A percentile compares a stretch with the other conserved stretches of the same genome.
phyloP scores from a whole-genome alignment of 1,139 yeast genomes.

The Pneumocystis sp. region DNA sequence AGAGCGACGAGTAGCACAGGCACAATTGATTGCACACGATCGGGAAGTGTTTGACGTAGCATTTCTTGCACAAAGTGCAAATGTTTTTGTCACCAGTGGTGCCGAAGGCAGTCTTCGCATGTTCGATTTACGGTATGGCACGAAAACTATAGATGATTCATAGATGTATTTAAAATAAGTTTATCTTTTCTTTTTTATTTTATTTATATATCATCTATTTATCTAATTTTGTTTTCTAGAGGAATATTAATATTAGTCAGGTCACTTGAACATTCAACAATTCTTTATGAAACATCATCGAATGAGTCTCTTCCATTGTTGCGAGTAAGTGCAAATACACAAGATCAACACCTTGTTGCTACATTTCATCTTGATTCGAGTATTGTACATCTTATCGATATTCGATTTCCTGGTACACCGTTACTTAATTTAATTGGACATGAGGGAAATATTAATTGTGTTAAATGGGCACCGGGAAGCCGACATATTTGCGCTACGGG shows the following conservation, averaged over 20 bases:
- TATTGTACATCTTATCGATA: conserved; percentile 57
- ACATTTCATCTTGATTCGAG: conserved; percentile 62
- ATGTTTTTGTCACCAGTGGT: conserved; percentile 83
- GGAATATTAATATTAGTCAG: background rate
- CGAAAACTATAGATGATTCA: no score
- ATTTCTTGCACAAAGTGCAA: conserved; percentile 58
- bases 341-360: conserved; percentile 68
- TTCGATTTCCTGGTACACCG: conserved; percentile 80
- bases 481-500: conserved; percentile 53
- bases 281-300: conserved; percentile 48
- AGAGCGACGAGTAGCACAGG: conserved; percentile 59
- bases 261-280: conserved; percentile 82
- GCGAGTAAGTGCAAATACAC: conserved; percentile 61
- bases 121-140: conserved; percentile 53
- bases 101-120: conserved; percentile 91
- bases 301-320: conserved; percentile 44
- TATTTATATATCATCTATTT: background rate
- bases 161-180: background rate
- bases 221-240: background rate
- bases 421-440: conserved; percentile 57
- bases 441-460: conserved; percentile 48
- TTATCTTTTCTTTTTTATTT: background rate
- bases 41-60: conserved; percentile 88
- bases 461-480: conserved; percentile 72
- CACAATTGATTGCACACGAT: conserved; percentile 93